phyloP scores from a whole-genome alignment of 331 rosid species.

The Ulmus americana region DNA sequence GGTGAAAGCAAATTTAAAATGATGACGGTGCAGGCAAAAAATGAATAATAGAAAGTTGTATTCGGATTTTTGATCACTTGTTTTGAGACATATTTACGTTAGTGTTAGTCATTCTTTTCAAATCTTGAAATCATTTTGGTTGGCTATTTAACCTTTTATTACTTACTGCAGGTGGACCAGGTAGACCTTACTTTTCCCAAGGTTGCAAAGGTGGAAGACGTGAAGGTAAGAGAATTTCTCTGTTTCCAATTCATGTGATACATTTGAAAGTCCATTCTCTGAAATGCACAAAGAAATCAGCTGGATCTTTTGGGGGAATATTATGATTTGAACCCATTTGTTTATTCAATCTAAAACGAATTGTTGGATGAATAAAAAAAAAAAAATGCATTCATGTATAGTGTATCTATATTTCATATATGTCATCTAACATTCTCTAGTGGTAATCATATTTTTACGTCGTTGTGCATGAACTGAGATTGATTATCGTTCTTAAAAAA shows the following conservation, averaged over 20 bases:
- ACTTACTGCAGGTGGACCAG: constrained; percentile 50
- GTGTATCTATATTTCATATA: not conserved
- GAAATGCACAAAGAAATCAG: not conserved
- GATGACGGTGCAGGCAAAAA: not conserved
- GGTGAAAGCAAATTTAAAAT: not conserved
- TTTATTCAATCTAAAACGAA: not conserved
- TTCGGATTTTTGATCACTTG: not conserved
- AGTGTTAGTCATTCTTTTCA: not conserved
- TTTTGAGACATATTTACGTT: not conserved
- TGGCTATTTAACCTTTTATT: constrained; percentile 14
- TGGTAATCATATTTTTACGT: no score
- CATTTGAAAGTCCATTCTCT: not conserved
- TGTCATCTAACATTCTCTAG: no score
- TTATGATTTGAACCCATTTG: not conserved
- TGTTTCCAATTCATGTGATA: constrained; percentile 11
- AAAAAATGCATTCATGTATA: no score
- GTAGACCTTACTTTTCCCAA: constrained; percentile 54
- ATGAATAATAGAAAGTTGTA: no score
- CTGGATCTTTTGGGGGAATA: not conserved
- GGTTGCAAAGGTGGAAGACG: constrained; percentile 38
- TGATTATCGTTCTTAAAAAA: not conserved
- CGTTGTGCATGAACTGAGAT: not conserved
- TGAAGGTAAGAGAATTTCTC: constrained; percentile 39
- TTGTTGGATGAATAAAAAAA: not conserved
- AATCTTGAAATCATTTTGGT: constrained; percentile 10